A percentile compares a stretch with the other conserved stretches of the same genome.
These are phyloP conservation scores for Aspergillus conjunctus DNA, from an alignment of 495 filamentous ascomycete species.

Conservation along the genomic window DNA sequence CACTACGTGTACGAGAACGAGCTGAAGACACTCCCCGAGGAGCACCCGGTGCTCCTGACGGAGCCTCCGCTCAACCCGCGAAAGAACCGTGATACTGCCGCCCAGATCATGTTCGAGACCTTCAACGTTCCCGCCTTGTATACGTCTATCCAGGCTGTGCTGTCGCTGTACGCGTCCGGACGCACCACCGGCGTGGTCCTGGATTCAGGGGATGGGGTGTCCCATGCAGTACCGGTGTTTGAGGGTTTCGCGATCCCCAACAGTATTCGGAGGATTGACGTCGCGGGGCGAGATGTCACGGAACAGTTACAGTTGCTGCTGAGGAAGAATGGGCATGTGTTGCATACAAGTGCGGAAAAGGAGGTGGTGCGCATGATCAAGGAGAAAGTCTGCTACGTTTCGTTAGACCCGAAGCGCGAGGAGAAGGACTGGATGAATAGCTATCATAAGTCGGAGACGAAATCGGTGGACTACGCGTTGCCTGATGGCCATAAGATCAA, in stretches of 20 bases:
- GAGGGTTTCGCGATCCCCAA: conserved; percentile 97
- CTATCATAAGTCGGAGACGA: conserved; percentile 58
- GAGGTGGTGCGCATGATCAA: conserved; percentile 97
- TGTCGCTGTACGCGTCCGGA: conserved; percentile 94
- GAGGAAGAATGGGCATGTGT: conserved; percentile 88
- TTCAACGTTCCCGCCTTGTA: conserved; percentile 98
- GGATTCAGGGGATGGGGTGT: conserved; percentile 94
- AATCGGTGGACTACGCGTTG: conserved; percentile 80
- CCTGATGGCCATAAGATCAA: conserved; percentile 93
- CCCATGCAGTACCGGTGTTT: conserved; percentile 96
- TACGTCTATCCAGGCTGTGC: conserved; percentile 94
- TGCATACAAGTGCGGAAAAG: conserved; percentile 98
- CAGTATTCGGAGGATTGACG: conserved; percentile 92
- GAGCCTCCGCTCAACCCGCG: conserved; percentile 96
- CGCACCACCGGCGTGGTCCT: conserved; percentile 96
- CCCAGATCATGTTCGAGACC: conserved; percentile 97
- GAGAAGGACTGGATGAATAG: conserved; percentile 89
- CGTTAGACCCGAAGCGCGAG: conserved; percentile 85
- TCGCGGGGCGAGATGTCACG: conserved; percentile 96
- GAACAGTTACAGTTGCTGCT: conserved; percentile 91
- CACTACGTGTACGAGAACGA: conserved; percentile 80
- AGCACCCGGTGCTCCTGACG: conserved; percentile 96
- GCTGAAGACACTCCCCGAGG: conserved; percentile 93
- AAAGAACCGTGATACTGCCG: conserved; percentile 92
- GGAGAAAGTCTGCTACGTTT: conserved; percentile 90